Evolutionary conservation across 345 rosid genomes (phyloP), one percentile per base, ranked within the genome.

Genomic region (Kandelia obovata): DNA sequence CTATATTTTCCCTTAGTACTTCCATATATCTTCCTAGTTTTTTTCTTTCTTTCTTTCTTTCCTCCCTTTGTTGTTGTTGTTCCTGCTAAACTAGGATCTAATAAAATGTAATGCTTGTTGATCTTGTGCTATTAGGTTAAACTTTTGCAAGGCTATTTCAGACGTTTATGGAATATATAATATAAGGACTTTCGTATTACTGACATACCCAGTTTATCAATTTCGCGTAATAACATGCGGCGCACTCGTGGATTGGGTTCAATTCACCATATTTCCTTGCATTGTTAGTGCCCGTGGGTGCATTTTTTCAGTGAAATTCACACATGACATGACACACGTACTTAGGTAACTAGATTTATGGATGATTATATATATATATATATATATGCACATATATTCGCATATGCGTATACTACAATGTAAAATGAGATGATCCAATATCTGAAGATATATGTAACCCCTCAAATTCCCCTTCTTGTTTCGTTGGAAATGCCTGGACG

Each of bases 141-240:
- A 61, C 69, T 67, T 72, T 61, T 60, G 73, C 72, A 39, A 60
- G 43, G 64, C 53, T 70, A 7, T 71, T 68, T 65, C 53, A 68
- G 69, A 61, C 16, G 56, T 46, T 68, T 46, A 46, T 59, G 39
- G 56, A 64, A 57, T 60, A 57, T 60, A 74, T 67, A 79, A 77
- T 64, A 67, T 67, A 61, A 59, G 51, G 17, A 65, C 67, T 39
- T 53, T 49, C 53, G 55, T 60, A 46, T 60, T 49, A 51, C 58
- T 49, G 51, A 69, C 59, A 69, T 69, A n/a, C 34, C 52, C 23
- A 61, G 32, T 31, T 60, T 47, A 31, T 31, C 58, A 35, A 15
- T 34, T 61, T 62, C 49, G n/a, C 31, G 59, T 26, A 3, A 55
- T 21, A 55, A 26, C 28, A 27, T 13, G 28, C 5, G 30, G 17